phyloP scores from a whole-genome alignment of 225 moss, liverwort and hornwort species.

The Marchantia polymorpha region DNA sequence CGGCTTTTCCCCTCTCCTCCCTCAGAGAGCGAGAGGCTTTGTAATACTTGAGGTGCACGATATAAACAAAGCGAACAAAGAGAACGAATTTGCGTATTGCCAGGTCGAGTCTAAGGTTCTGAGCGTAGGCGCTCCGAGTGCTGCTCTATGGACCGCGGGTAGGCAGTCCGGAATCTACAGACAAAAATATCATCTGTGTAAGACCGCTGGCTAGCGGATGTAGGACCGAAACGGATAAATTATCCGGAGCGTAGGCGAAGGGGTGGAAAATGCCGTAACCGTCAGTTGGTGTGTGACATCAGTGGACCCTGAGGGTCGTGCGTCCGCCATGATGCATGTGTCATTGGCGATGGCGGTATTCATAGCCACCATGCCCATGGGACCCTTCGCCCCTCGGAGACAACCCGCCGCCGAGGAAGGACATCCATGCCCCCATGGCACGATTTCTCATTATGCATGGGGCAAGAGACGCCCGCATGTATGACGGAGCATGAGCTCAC shows the following conservation, averaged over 20 bases:
- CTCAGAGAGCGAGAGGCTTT: neutral
- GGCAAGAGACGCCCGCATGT: constrained; percentile 6
- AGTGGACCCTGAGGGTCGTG: neutral
- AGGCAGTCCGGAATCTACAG: neutral
- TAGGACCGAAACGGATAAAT: neutral
- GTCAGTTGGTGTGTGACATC: constrained; percentile 1
- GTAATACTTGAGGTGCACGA: neutral
- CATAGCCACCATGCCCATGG: neutral
- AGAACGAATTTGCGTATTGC: neutral
- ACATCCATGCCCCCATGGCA: constrained; percentile 6
- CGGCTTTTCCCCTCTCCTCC: neutral
- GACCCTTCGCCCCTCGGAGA: neutral
- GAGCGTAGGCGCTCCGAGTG: neutral
- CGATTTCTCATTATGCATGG: constrained; percentile 6
- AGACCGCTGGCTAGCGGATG: neutral
- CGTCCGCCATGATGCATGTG: neutral
- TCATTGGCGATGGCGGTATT: neutral
- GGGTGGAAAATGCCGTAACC: neutral
- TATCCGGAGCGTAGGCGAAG: neutral
- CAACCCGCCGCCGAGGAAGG: constrained; percentile 11
- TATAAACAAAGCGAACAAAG: neutral
- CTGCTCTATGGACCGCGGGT: neutral
- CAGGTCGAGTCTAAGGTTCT: neutral
- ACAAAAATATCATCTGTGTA: neutral
- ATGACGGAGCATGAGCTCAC: neutral